A percentile compares a stretch with the other conserved stretches of the same genome.
Evolutionary conservation across 257 asterid genomes (phyloP).

Genomic region (Scutellaria minor): DNA sequence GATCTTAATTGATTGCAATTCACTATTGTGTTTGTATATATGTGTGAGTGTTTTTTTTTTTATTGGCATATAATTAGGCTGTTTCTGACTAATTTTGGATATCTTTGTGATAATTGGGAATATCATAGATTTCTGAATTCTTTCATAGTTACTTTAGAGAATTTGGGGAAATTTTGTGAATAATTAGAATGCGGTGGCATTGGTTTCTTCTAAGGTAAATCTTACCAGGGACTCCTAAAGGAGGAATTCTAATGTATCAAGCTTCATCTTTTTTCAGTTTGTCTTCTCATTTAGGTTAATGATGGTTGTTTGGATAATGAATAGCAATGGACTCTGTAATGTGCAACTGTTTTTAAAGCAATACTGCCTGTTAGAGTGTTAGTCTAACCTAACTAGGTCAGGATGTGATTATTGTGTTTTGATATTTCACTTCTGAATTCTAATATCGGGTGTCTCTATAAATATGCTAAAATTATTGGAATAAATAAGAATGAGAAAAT

Average conservation of each 20-base stretch:
- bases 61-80: neutral
- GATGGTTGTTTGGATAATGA: neutral
- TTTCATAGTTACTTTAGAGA: neutral
- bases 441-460: neutral
- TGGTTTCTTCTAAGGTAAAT: no score
- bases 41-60: neutral
- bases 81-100: neutral
- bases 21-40: neutral
- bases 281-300: neutral
- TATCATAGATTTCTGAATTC: neutral
- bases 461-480: neutral
- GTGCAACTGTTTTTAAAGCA: neutral
- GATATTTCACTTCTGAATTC: no score
- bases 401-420: neutral
- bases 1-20: conserved; percentile 16
- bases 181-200: neutral
- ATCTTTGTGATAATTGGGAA: neutral
- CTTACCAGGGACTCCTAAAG: no score
- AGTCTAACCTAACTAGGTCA: neutral
- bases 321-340: neutral
- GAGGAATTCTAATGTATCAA: neutral
- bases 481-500: neutral
- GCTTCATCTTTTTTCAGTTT: neutral
- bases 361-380: neutral
- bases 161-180: neutral